Evolutionary conservation across 179 eudicot genomes (phyloP).

Genomic region (Beta lomatogona): DNA sequence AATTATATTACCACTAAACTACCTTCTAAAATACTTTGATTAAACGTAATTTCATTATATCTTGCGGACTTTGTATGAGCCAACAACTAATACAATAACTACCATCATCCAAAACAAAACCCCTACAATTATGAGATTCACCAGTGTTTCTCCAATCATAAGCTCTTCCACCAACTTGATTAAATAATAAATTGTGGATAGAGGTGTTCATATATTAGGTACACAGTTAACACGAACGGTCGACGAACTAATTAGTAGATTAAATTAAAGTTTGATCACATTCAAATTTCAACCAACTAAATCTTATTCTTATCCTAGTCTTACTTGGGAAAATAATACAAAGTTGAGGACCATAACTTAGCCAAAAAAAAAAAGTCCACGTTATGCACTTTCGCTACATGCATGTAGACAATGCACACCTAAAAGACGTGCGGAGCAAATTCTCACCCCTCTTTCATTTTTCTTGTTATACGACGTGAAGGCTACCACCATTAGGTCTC

Average conservation of each 20-base stretch:
- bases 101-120: no score
- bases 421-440: conserved; percentile 39
- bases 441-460: conserved; percentile 3
- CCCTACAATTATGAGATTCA: background rate
- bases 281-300: background rate
- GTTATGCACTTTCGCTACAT: background rate
- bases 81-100: no score
- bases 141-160: no score
- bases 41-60: no score
- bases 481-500: conserved; percentile 36
- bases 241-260: background rate
- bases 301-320: background rate
- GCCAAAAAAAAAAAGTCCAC: background rate
- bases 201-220: background rate
- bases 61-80: no score
- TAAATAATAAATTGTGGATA: background rate
- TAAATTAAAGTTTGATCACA: background rate
- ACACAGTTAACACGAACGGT: background rate
- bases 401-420: conserved; percentile 8
- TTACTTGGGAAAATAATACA: background rate
- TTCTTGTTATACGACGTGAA: conserved; percentile 38
- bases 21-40: no score
- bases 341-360: background rate
- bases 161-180: background rate
- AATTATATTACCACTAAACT: no score